A percentile compares a stretch with the other conserved stretches of the same genome.
phyloP scores from a whole-genome alignment of 139 green algal genomes.

The Coelastrella sp. region DNA sequence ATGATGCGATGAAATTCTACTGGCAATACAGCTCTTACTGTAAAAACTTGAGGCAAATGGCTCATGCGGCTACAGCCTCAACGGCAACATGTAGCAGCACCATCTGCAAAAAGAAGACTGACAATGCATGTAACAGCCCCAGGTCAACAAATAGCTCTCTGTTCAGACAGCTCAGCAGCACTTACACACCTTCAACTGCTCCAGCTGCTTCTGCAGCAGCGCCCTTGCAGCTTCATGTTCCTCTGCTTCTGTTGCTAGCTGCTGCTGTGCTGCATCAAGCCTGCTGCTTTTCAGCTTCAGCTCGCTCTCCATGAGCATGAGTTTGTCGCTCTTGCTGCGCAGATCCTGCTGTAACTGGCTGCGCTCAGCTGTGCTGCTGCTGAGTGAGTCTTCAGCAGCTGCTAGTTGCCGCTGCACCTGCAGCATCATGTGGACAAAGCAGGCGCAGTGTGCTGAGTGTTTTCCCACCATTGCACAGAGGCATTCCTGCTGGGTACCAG shows the following conservation, averaged over 20 bases:
- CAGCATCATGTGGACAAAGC: background rate
- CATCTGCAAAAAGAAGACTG: no score
- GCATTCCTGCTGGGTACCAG: no score
- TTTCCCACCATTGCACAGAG: no score
- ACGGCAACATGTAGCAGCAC: no score
- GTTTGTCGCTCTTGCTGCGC: background rate
- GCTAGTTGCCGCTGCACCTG: background rate
- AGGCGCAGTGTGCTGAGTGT: no score
- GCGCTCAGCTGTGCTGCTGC: conserved; percentile 21
- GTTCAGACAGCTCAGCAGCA: no score
- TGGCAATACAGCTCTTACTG: no score
- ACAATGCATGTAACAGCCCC: background rate
- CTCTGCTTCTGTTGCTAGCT: conserved; percentile 51
- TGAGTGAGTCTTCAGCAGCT: conserved; percentile 25
- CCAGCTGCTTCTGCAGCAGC: conserved; percentile 46
- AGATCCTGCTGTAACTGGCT: conserved; percentile 49
- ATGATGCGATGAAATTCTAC: no score
- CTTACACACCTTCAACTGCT: conserved; percentile 1
- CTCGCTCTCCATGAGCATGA: conserved; percentile 47
- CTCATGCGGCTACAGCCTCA: no score
- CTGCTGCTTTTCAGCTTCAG: conserved; percentile 32
- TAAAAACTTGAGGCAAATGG: no score
- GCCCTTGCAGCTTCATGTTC: conserved; percentile 26
- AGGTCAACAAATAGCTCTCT: background rate
- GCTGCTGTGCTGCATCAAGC: conserved; percentile 52